A percentile compares a stretch with the other conserved stretches of the same genome.
Conservation (phyloP, 1,284 basidiomycete genomes). For the Marasmius oreades region DNA sequence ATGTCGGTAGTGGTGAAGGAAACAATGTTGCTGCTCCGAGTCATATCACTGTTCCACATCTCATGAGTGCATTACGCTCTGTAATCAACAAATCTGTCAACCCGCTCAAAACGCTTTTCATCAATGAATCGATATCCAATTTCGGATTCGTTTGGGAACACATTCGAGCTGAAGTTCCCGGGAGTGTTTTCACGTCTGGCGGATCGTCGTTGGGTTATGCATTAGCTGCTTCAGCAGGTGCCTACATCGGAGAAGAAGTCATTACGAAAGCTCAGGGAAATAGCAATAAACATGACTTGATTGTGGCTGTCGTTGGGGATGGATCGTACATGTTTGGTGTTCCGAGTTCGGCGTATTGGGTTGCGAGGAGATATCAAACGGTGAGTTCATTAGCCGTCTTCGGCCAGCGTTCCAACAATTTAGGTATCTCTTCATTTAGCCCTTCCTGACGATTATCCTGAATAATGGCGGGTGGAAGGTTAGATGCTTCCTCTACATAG, state of each 20-base stretch:
- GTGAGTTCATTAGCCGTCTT: conserved; percentile 33
- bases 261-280: not conserved
- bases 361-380: conserved; percentile 62
- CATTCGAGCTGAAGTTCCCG: conserved; percentile 48
- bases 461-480: conserved; percentile 73
- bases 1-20: conserved; percentile 1
- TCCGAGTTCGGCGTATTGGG: conserved; percentile 66
- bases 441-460: conserved; percentile 65
- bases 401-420: too few species aligned
- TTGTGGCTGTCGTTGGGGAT: conserved; percentile 61
- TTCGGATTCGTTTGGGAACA: conserved; percentile 53
- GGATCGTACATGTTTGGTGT: conserved; percentile 67
- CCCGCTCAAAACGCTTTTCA: conserved; percentile 41
- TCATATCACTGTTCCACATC: conserved; percentile 40
- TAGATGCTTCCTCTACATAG: conserved; percentile 16
- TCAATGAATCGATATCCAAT: conserved; percentile 66
- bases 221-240: conserved; percentile 61
- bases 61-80: conserved; percentile 47
- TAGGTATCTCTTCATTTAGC: conserved; percentile 34
- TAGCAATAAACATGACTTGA: conserved; percentile 39
- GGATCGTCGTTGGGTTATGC: conserved; percentile 65
- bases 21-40: conserved; percentile 3
- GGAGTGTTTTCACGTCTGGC: conserved; percentile 50
- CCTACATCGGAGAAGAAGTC: conserved; percentile 40
- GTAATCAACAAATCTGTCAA: conserved; percentile 31